Evolutionary conservation across 345 rosid genomes (phyloP), one percentile per base, ranked within the genome.

Genomic region (Lepidium aucheri): DNA sequence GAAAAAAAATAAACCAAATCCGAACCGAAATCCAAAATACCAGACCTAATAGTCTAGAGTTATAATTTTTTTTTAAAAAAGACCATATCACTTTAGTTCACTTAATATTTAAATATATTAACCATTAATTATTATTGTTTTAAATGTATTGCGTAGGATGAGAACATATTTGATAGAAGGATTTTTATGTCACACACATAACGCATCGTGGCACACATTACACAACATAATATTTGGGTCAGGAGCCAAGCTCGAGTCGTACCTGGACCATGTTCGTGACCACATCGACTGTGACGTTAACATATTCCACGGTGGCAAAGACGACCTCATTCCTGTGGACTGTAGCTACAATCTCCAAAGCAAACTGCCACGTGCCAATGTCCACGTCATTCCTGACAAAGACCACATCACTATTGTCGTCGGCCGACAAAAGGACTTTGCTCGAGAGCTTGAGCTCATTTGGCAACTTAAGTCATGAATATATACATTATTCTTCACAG

Each of bases 351-450:
- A 79, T 26, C 86, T 91, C 30, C 78, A 84, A 38, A 64, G 67
- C 15, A 78, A 64, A 75, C 74, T 94, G 50, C 91, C 84, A 11
- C 86, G 97, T 0, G 99, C 99, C 8, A 65, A 39, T 11, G 46
- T 72, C 46, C 66, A 72, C 71, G 53, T 72, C 70, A 65, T 64
- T 10, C 76, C 86, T 11, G 80, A 84, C 51, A 86, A 83, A 74
- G 99, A 94, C 73, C 99, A 94, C 65, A 80, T 94, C 50, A 90
- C 96, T 9, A 94, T 94, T 63, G 96, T 94, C 59, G 88, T n/a
- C 15, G 92, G 70, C 60, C 65, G 96, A 75, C 98, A 81, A 72
- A 72, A 80, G 75, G 88, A 73, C n/a, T n/a, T n/a, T n/a, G n/a
- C n/a, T n/a, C n/a, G n/a, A n/a, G n/a, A n/a, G n/a, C n/a, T n/a